These are phyloP conservation scores for Purpureocillium takamizusanense DNA, from an alignment of 2,329 filamentous ascomycete genomes.

Conservation along the genomic window DNA sequence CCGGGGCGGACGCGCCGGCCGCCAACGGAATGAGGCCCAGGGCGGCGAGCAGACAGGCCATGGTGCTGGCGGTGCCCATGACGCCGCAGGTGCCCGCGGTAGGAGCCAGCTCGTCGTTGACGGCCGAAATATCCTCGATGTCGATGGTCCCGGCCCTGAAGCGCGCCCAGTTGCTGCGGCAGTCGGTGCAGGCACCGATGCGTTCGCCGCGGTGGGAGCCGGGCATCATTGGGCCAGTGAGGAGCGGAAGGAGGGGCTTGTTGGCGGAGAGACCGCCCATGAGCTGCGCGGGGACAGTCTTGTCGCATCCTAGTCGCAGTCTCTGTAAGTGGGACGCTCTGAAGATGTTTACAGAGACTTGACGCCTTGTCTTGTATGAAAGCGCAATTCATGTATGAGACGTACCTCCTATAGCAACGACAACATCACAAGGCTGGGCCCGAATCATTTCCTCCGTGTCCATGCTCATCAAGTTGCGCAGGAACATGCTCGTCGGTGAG, in stretches of 20 bases:
- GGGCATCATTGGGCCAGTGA: slow-evolving; percentile 69
- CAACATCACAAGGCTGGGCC: slow-evolving; percentile 62
- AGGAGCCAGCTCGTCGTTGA: slow-evolving; percentile 66
- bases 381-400: too few relatives aligned
- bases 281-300: slow-evolving; percentile 63
- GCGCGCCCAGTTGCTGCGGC: slow-evolving; percentile 63
- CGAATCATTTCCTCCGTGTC: slow-evolving; percentile 72
- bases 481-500: slow-evolving; percentile 64
- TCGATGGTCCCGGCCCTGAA: slow-evolving; percentile 58
- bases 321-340: too few relatives aligned
- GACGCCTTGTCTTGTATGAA: too few relatives aligned
- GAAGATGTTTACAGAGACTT: too few relatives aligned
- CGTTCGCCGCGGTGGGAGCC: slow-evolving; percentile 55
- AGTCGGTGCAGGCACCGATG: slow-evolving; percentile 68
- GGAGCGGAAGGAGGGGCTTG: slow-evolving; percentile 58
- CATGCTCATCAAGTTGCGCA: slow-evolving; percentile 70
- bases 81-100: slow-evolving; percentile 78
- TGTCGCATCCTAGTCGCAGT: slow-evolving; percentile 52
- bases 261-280: slow-evolving; percentile 71
- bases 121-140: slow-evolving; percentile 59
- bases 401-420: slow-evolving; percentile 56
- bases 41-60: slow-evolving; percentile 75
- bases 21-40: slow-evolving; percentile 74
- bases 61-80: slow-evolving; percentile 88
- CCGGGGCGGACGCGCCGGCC: slow-evolving; percentile 64